phyloP scores from a whole-genome alignment of 495 filamentous ascomycete genomes.

The Aspergillus incahuasiensis region DNA sequence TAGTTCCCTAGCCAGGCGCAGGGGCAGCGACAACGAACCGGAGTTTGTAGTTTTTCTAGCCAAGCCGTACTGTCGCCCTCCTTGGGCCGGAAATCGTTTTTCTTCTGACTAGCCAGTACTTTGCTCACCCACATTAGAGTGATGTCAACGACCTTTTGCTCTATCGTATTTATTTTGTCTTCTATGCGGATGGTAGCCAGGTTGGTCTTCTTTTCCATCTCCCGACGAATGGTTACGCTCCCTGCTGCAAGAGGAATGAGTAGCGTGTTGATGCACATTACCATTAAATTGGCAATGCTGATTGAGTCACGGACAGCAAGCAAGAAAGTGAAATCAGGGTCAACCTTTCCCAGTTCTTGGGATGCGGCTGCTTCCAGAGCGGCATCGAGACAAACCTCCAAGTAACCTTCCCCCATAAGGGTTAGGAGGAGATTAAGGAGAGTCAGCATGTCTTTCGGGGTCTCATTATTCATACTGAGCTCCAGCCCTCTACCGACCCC shows the following conservation, averaged over 20 bases:
- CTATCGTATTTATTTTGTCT: slow-evolving; percentile 79
- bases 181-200: slow-evolving; percentile 72
- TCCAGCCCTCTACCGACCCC: slow-evolving; percentile 91
- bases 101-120: slow-evolving; percentile 76
- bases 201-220: slow-evolving; percentile 82
- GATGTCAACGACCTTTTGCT: slow-evolving; percentile 81
- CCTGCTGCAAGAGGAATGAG: slow-evolving; percentile 83
- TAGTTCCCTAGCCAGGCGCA: not conserved
- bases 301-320: slow-evolving; percentile 73
- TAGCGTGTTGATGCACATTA: slow-evolving; percentile 81
- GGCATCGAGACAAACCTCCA: slow-evolving; percentile 90
- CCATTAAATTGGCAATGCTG: slow-evolving; percentile 86
- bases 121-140: slow-evolving; percentile 73
- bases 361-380: slow-evolving; percentile 68
- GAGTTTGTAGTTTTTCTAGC: slow-evolving; percentile 79
- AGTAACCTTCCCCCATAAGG: slow-evolving; percentile 88
- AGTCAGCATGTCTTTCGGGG: slow-evolving; percentile 88
- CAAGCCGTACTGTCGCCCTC: slow-evolving; percentile 72
- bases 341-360: slow-evolving; percentile 71
- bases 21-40: slow-evolving; percentile 33
- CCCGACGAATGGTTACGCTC: slow-evolving; percentile 82
- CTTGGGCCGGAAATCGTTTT: slow-evolving; percentile 85
- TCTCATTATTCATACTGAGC: slow-evolving; percentile 77
- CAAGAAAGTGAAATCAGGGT: slow-evolving; percentile 86
- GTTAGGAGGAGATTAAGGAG: slow-evolving; percentile 78